A percentile compares a stretch with the other conserved stretches of the same genome.
phyloP scores from a whole-genome alignment of 1,139 yeast genomes.

The Suhomyces bokatorum region DNA sequence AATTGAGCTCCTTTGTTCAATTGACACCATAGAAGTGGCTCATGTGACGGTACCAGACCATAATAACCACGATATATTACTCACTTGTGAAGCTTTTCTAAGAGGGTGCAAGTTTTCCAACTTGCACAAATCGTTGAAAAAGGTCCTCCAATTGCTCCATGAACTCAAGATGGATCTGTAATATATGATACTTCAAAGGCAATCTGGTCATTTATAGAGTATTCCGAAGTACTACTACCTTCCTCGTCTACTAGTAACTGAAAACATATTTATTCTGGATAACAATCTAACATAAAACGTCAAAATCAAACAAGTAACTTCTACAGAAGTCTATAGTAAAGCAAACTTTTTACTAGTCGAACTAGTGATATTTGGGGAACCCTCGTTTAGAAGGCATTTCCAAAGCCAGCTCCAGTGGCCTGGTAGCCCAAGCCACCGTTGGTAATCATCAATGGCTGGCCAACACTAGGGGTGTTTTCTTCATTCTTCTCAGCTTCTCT shows the following conservation, averaged over 20 bases:
- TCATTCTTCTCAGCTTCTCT: slow-evolving; percentile 57
- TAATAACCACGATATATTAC: background rate
- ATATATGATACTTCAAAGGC: too few relatives aligned
- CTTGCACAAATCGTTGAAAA: slow-evolving; percentile 21
- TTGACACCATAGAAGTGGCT: slow-evolving; percentile 18
- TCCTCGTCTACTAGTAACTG: background rate
- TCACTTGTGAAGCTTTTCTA: slow-evolving; percentile 19
- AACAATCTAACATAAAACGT: slow-evolving; percentile 13
- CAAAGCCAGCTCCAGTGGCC: slow-evolving; percentile 69
- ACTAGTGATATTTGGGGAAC: background rate
- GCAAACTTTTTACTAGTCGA: slow-evolving; percentile 6
- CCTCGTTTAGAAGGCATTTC: slow-evolving; percentile 46
- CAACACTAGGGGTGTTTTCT: slow-evolving; percentile 45
- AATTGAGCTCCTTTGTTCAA: slow-evolving; percentile 24
- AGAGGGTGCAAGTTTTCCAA: slow-evolving; percentile 20
- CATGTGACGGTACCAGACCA: slow-evolving; percentile 9
- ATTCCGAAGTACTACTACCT: background rate
- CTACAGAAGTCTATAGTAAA: slow-evolving; percentile 6
- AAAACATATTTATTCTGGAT: slow-evolving; percentile 4
- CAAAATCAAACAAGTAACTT: slow-evolving; percentile 3
- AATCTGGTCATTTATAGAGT: background rate
- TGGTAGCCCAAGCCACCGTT: slow-evolving; percentile 64
- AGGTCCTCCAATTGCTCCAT: slow-evolving; percentile 15
- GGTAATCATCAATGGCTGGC: slow-evolving; percentile 67
- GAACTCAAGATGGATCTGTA: too few relatives aligned